A percentile compares a stretch with the other conserved stretches of the same genome.
Conservation (phyloP, 108 stramenopile species). For the Nitzschia palea region DNA sequence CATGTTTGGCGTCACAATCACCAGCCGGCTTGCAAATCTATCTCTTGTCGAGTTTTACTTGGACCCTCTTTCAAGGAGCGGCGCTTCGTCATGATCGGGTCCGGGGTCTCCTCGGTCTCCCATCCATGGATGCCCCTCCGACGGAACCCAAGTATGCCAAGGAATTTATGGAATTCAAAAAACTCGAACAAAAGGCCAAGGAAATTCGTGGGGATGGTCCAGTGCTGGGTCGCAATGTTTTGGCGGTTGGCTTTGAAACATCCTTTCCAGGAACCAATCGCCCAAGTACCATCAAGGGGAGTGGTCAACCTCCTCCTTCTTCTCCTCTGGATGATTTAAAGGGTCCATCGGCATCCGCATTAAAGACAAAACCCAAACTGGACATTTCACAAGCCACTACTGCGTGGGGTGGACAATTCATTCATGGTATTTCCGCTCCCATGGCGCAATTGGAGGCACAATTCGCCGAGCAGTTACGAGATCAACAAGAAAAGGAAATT, state of each 20-base stretch:
- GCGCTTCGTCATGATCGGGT: conserved; percentile 67
- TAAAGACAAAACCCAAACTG: conserved; percentile 8
- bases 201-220: conserved; percentile 52
- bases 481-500: conserved; percentile 37
- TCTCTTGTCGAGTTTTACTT: conserved; percentile 74
- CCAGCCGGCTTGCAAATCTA: conserved; percentile 84
- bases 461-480: conserved; percentile 14
- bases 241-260: conserved; percentile 48
- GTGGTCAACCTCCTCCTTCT: conserved; percentile 23
- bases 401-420: conserved; percentile 35
- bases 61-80: conserved; percentile 67
- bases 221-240: conserved; percentile 47
- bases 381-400: conserved; percentile 18
- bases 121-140: conserved; percentile 55
- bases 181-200: conserved; percentile 60
- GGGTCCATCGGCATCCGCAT: not conserved
- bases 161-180: conserved; percentile 71
- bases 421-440: conserved; percentile 53
- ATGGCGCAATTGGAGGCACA: conserved; percentile 33
- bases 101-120: conserved; percentile 59
- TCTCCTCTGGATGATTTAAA: not conserved
- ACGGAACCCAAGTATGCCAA: conserved; percentile 60
- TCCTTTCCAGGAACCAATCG: conserved; percentile 57
- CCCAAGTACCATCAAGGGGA: conserved; percentile 44
- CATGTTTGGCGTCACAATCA: conserved; percentile 78